Base-by-base conservation (phyloP, 768 basidiomycete genomes). In the Amanita inopinata region DNA sequence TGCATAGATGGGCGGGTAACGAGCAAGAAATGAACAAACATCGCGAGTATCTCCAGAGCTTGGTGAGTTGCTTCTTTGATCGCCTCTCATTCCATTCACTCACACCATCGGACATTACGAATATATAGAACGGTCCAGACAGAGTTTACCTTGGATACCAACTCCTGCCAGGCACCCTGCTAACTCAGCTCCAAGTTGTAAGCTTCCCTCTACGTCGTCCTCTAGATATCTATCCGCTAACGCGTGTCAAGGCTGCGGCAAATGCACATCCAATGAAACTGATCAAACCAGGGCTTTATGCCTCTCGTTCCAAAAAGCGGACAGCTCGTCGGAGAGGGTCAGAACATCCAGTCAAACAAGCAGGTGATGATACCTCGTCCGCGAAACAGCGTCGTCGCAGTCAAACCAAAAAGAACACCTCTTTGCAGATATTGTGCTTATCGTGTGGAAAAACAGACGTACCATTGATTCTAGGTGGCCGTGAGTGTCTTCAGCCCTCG, bases 391-490 rank as follows among this genome's bases (percentile, higher is more conserved):
- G 59, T 46, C 66, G 43, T 6, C 43, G 43, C 43, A 44, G 1
- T 28, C 43, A 37, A 35, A 11, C 28, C 34, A 23, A 20, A 8
- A 44, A 44, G 22, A 33, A 33, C 9, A 23, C 27, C 22, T 22
- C 46, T 25, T 2, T 34, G 4, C 56, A 65, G 10, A 66, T 74
- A 7, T 61, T 65, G 23, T 87, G 83, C 48, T 60, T 69, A 28
- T 60, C 72, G 4, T 87, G 83, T 56, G 71, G 72, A 33, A 70
- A 74, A 55, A 73, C 70, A 11, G 80, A 83, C 52, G 83, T 86
- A 10, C 84, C 84, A 5, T 65, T 87, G n/a, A 74, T 85, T 40
- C 66, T 79, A 55, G 82, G 82, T 45, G 84, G 83, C 31, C 70
- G 84, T 85, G 50, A 69, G 83, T 70, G 18, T 4, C 41, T 38